Conservation (phyloP, 2,329 filamentous ascomycete genomes). For the Scorias spongiosa region DNA sequence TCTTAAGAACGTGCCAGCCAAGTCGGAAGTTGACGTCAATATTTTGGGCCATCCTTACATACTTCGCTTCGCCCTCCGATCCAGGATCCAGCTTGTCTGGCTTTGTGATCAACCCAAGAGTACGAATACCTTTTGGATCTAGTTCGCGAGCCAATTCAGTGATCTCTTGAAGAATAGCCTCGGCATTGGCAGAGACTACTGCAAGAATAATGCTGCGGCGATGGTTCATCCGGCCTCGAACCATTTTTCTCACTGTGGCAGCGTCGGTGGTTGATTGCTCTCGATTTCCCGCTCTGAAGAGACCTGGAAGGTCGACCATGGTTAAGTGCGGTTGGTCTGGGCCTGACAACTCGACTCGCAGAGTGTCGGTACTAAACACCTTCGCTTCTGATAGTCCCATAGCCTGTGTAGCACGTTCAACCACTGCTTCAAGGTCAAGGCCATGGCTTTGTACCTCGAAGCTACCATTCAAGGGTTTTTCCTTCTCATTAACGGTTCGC, state of each 20-base stretch:
- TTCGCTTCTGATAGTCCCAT: neutral
- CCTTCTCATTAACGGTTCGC: neutral
- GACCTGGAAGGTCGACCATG: constrained; percentile 18
- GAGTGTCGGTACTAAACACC: constrained; percentile 15
- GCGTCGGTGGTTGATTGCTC: constrained; percentile 24
- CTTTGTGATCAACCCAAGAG: constrained; percentile 24
- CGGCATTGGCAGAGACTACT: constrained; percentile 29
- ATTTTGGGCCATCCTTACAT: constrained; percentile 3
- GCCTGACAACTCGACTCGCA: constrained; percentile 16
- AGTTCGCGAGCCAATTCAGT: constrained; percentile 24
- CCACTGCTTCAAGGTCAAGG: neutral
- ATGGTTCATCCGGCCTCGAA: constrained; percentile 25
- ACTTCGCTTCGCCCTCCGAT: constrained; percentile 7
- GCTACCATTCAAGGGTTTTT: neutral
- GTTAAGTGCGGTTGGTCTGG: constrained; percentile 15
- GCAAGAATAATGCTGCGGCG: constrained; percentile 27
- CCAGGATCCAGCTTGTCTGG: constrained; percentile 19
- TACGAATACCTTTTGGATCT: constrained; percentile 19
- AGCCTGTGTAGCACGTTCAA: neutral
- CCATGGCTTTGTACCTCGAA: neutral
- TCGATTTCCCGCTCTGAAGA: constrained; percentile 20
- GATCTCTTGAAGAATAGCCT: constrained; percentile 33
- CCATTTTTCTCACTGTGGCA: constrained; percentile 24
- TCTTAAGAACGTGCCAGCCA: constrained; percentile 5
- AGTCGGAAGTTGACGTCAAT: constrained; percentile 3